These are phyloP conservation scores for Acorus gramineus DNA, from an alignment of 106 monocot genomes.

Conservation along the genomic window DNA sequence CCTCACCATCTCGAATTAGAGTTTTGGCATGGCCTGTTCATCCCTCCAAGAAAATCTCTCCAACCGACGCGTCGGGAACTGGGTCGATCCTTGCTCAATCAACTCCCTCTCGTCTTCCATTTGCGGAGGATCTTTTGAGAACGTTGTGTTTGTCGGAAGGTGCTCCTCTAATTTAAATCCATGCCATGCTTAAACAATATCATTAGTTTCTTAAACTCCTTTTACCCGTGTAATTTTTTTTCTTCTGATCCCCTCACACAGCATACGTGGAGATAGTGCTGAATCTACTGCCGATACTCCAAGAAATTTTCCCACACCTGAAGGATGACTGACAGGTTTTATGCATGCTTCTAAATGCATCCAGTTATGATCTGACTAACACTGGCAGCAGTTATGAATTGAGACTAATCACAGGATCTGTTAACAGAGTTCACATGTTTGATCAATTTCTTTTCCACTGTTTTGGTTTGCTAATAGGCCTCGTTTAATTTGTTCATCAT, in stretches of 20 bases:
- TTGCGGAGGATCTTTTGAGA: slow-evolving; percentile 79
- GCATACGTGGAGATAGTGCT: slow-evolving; percentile 63
- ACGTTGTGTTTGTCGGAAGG: slow-evolving; percentile 88
- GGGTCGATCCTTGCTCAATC: slow-evolving; percentile 27
- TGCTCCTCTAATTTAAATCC: slow-evolving; percentile 7
- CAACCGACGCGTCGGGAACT: slow-evolving; percentile 23
- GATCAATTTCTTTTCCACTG: too few species aligned
- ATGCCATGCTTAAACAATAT: neutral
- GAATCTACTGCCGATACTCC: slow-evolving; percentile 36
- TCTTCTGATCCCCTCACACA: slow-evolving; percentile 11
- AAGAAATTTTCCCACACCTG: slow-evolving; percentile 25
- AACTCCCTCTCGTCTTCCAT: slow-evolving; percentile 61
- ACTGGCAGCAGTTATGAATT: too few species aligned
- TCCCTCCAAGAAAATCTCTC: slow-evolving; percentile 46
- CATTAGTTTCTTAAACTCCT: neutral
- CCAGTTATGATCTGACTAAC: too few species aligned
- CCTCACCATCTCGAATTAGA: slow-evolving; percentile 64
- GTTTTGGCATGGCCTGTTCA: slow-evolving; percentile 85
- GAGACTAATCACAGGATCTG: too few species aligned
- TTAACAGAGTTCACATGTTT: too few species aligned
- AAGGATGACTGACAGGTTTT: neutral
- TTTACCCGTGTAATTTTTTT: neutral
- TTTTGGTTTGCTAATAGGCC: too few species aligned
- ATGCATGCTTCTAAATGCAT: too few species aligned
- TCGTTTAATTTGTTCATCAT: too few species aligned